A percentile compares a stretch with the other conserved stretches of the same genome.
phyloP scores from a whole-genome alignment of 306 rosid species.

The Chamaecrista fasciculata region DNA sequence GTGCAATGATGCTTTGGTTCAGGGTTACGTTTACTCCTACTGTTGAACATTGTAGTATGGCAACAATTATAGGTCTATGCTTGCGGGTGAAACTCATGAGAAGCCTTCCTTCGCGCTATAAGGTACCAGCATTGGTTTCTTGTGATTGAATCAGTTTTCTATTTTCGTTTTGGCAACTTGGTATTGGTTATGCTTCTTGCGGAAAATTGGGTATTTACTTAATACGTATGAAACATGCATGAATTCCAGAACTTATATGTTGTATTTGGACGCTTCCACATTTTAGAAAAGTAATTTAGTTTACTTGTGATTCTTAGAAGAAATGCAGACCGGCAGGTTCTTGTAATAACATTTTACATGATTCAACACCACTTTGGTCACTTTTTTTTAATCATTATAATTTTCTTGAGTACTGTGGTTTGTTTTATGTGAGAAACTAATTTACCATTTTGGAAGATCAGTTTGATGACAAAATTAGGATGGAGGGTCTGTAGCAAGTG shows the following conservation, averaged over 20 bases:
- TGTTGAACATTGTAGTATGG: conserved; percentile 97
- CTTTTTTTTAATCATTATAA: not conserved
- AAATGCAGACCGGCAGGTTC: not conserved
- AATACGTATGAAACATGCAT: not conserved
- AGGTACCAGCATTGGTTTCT: conserved; percentile 43
- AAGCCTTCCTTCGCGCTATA: conserved; percentile 82
- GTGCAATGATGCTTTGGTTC: conserved; percentile 28
- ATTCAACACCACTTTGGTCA: not conserved
- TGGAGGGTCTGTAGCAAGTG: too few relatives aligned
- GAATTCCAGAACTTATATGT: not conserved
- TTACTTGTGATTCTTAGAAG: conserved; percentile 10
- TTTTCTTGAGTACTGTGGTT: not conserved
- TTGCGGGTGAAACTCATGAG: conserved; percentile 82
- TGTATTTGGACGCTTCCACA: not conserved
- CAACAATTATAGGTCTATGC: conserved; percentile 90
- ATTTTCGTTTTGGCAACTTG: not conserved
- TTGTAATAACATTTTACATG: not conserved
- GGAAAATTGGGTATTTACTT: not conserved
- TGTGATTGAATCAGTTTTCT: not conserved
- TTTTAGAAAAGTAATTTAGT: not conserved
- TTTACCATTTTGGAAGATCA: not conserved
- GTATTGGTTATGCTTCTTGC: not conserved
- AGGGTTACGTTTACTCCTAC: conserved; percentile 97
- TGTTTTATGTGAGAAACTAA: not conserved
- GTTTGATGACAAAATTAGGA: not conserved